Percentiles rank a stretch among this genome's conserved stretches.
Evolutionary conservation across 768 basidiomycete genomes (phyloP).

Genomic region (Plicaturopsis crispa): DNA sequence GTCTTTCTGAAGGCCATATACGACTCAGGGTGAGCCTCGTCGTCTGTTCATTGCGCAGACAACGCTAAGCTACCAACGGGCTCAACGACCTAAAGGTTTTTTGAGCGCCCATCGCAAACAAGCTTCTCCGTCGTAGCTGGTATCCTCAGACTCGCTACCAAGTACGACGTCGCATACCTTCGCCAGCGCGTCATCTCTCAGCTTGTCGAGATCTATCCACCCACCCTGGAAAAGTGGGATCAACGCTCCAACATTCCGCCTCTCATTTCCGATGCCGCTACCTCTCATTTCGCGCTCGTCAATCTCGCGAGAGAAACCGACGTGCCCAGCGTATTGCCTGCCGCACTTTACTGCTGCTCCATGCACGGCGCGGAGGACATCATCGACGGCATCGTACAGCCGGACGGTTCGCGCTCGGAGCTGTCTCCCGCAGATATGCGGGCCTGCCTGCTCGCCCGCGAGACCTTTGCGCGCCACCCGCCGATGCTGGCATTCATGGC

Average conservation of each 20-base stretch:
- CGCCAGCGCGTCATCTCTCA: constrained; percentile 6
- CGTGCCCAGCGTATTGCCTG: constrained; percentile 1
- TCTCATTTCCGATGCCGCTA: not conserved
- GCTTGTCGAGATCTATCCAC: constrained; percentile 7
- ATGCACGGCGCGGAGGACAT: no score
- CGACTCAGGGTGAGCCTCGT: constrained; percentile 5
- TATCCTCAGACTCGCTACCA: constrained; percentile 9
- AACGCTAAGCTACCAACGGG: not conserved
- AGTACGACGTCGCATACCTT: constrained; percentile 9
- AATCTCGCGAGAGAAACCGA: constrained; percentile 3
- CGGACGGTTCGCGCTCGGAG: no score
- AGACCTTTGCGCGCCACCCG: no score
- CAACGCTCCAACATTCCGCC: constrained; percentile 25
- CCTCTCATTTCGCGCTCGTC: constrained; percentile 1
- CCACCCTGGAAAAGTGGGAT: no score
- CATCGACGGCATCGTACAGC: no score
- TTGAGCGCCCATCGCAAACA: constrained; percentile 4
- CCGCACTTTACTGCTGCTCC: constrained; percentile 5
- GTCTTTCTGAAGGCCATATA: constrained; percentile 8
- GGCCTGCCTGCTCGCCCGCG: no score
- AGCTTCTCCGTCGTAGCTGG: constrained; percentile 5
- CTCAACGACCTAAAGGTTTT: not conserved
- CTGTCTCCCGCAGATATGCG: no score
- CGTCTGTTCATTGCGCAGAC: not conserved
- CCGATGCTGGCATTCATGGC: no score